Evolutionary conservation across 1,284 basidiomycete species (phyloP), one percentile per base, ranked within the genome.

Genomic region (Phellopilus nigrolimitatus): DNA sequence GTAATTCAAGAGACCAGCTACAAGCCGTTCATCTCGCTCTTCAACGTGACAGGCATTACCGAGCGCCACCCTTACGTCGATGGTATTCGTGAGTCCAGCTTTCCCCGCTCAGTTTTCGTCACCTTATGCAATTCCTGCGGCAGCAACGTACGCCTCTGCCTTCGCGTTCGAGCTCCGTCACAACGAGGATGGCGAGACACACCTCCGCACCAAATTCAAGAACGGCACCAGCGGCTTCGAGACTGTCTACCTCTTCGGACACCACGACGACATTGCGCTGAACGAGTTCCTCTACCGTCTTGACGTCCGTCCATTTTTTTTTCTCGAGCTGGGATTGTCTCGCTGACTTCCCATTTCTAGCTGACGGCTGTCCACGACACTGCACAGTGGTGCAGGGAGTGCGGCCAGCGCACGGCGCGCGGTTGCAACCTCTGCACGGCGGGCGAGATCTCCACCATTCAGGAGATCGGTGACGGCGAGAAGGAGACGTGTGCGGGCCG

Each of bases 21-120:
- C 74, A 91, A 93, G 67, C 86, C 91, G 13, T 89, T 93, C 78
- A 83, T 93, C 61, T 90, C 88, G 12, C 75, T 93, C 64, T 85
- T 91, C 79, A 80, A 85, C 66, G 79, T 90, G 69, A 82, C 86
- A 13, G 82, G 83, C 49, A 68, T 82, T 53, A 59, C 68, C 56
- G 70, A 78, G 56, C 67, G 74, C 21, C 68, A 80, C 64, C 82
- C 84, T 1, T 74, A 82, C 49, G 66, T 84, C 54, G 66, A 70
- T 38, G 80, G 74, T 36, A 80, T 91, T 57, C 84, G 85, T 84
- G 61, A 61, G 79, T 77, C 21, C 10, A 25, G n/a, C 46, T 27
- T 49, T 46, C 17, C 21, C 21, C 13, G 54, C 49, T 10, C 6
- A 37, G 17, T 6, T 36, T 37, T 48, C 28, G 47, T 12, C 43